These are phyloP conservation scores for Aspergillus pseudoviridinutans DNA, from an alignment of 2,329 filamentous ascomycete species.

Conservation along the genomic window DNA sequence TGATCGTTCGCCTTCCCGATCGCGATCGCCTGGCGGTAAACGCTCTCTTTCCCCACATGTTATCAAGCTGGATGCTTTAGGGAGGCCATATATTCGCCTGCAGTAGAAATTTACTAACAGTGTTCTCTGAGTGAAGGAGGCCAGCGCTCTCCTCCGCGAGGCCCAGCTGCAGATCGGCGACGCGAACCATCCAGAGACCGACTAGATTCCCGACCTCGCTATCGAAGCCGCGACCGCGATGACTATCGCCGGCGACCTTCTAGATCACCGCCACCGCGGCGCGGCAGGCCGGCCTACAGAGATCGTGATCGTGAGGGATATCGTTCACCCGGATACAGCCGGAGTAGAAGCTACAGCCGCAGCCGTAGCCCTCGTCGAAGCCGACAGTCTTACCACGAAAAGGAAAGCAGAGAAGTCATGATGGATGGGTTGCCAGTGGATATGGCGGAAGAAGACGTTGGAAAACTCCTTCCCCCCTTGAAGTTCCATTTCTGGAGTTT, in stretches of 20 bases:
- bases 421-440: slow-evolving; percentile 48
- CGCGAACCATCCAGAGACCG: slow-evolving; percentile 31
- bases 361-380: slow-evolving; percentile 36
- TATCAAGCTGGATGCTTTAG: slow-evolving; percentile 25
- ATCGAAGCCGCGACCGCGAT: slow-evolving; percentile 33
- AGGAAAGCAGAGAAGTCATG: slow-evolving; percentile 48
- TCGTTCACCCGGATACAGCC: slow-evolving; percentile 38
- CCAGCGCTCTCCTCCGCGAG: slow-evolving; percentile 33
- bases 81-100: slow-evolving; percentile 9
- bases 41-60: slow-evolving; percentile 44
- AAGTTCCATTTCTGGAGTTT: slow-evolving; percentile 10
- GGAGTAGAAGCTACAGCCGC: slow-evolving; percentile 32
- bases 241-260: slow-evolving; percentile 31
- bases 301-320: slow-evolving; percentile 48
- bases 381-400: slow-evolving; percentile 35
- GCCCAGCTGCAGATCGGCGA: slow-evolving; percentile 35
- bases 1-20: slow-evolving; percentile 39
- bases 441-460: slow-evolving; percentile 51
- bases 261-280: slow-evolving; percentile 34
- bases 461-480: slow-evolving; percentile 32
- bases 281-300: slow-evolving; percentile 35
- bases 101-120: slow-evolving; percentile 35
- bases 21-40: slow-evolving; percentile 43
- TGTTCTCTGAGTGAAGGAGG: slow-evolving; percentile 32
- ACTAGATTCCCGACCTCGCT: slow-evolving; percentile 25